Evolutionary conservation across 1,139 yeast genomes (phyloP).

Genomic region (Magnusiomyces fungicola): DNA sequence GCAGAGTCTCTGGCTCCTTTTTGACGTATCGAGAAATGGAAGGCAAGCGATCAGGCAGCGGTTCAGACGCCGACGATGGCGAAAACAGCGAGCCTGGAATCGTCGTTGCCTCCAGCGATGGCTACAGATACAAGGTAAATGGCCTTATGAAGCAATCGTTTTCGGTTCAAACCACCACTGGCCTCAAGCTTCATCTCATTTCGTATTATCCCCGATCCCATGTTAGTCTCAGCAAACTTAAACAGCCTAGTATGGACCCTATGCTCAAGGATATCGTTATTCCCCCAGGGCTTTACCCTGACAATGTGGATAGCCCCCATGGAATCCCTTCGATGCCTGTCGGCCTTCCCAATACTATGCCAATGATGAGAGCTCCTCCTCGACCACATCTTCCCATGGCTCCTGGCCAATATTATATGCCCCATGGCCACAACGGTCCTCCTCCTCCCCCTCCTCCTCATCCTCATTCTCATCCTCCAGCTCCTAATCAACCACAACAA

Average conservation of each 20-base stretch:
- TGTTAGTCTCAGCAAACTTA: conserved; percentile 25
- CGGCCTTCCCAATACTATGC: not conserved
- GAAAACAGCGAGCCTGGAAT: not conserved
- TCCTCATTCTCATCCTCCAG: conserved; percentile 5
- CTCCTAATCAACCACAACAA: conserved; percentile 10
- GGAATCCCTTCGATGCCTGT: conserved; percentile 9
- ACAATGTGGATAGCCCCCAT: conserved; percentile 19
- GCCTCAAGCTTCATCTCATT: conserved; percentile 50
- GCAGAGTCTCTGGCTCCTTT: conserved; percentile 60
- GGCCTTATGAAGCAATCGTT: conserved; percentile 59
- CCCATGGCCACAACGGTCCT: conserved; percentile 12
- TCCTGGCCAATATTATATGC: conserved; percentile 9
- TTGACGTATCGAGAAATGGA: conserved; percentile 59
- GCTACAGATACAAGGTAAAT: conserved; percentile 37
- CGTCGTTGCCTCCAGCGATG: conserved; percentile 18
- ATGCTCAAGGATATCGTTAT: conserved; percentile 31
- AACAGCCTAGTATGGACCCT: conserved; percentile 39
- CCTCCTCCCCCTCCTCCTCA: conserved; percentile 15
- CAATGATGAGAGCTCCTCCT: not conserved
- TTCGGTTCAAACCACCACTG: conserved; percentile 45
- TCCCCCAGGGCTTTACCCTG: conserved; percentile 39
- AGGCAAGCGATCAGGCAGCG: conserved; percentile 22
- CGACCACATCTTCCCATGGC: conserved; percentile 1
- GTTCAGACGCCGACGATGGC: conserved; percentile 3
- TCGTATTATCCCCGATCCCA: conserved; percentile 40